Percentiles rank a stretch among this genome's conserved stretches.
These are phyloP conservation scores for Gaeumannomyces tritici DNA, from an alignment of 2,329 filamentous ascomycete species.

Conservation along the genomic window DNA sequence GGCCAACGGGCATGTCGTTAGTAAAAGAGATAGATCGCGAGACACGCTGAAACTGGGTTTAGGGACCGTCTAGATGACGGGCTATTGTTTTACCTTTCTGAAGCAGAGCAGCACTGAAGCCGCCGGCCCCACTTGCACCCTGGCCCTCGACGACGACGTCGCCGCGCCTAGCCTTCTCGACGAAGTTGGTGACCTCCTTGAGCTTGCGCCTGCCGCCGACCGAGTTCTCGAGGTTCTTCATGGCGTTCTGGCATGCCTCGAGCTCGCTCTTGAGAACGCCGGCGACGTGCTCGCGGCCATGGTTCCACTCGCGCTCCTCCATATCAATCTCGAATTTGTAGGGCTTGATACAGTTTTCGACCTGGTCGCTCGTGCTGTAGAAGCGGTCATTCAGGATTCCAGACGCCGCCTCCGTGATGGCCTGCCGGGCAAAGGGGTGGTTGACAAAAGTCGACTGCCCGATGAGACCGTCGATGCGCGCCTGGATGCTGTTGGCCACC, in stretches of 20 bases:
- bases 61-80: not conserved
- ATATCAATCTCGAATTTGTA: conserved; percentile 98
- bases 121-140: conserved; percentile 75
- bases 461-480: conserved; percentile 71
- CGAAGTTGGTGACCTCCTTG: conserved; percentile 80
- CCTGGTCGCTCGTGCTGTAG: conserved; percentile 94
- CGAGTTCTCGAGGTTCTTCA: conserved; percentile 63
- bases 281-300: conserved; percentile 74
- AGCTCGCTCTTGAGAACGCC: conserved; percentile 81
- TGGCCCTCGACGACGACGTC: conserved; percentile 80
- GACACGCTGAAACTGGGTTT: not conserved
- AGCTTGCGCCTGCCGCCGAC: conserved; percentile 80
- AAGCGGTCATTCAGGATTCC: conserved; percentile 89
- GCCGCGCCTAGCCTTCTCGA: conserved; percentile 81
- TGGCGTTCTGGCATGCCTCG: conserved; percentile 68
- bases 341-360: conserved; percentile 98
- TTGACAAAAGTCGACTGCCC: conserved; percentile 73
- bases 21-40: not conserved
- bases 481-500: conserved; percentile 78
- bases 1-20: not conserved
- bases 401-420: conserved; percentile 85
- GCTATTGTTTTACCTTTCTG: conserved; percentile 53
- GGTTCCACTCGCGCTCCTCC: conserved; percentile 78
- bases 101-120: conserved; percentile 84
- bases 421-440: conserved; percentile 85